Base-by-base conservation (phyloP, 1,139 yeast species). In the Candida dubliniensis region DNA sequence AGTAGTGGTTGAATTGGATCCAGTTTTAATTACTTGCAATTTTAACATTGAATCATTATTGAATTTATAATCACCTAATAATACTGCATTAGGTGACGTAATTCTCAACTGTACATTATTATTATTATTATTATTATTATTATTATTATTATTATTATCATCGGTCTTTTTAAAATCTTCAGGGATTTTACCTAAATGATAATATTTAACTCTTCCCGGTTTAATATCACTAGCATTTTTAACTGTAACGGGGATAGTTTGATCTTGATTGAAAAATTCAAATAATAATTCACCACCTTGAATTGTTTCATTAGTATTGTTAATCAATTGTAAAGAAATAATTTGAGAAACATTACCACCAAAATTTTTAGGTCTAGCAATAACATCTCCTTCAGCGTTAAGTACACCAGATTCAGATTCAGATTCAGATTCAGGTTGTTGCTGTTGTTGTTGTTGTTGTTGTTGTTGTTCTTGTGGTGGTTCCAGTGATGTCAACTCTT, bases 281-380 rank as follows among this genome's bases (percentile, higher is more conserved):
- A 64, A 62, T 24, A 52, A 55, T 32, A 68, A 57, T 32, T 60
- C 61, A 3, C 71, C 71, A 10, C 71, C 70, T 8, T 54, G 50
- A 41, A 69, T 65, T 7, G 48, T 38, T 35, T 46, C 52, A 4
- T 47, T 36, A 1, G 71, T 60, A 15, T 55, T 52, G 44, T 69
- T 69, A 13, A 54, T 54, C 51, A 69, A 58, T 47, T 55, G 55
- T 38, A 68, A 47, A 5, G 66, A 60, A 39, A 67, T 56, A 14
- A 64, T 54, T 41, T 54, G 59, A 6, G 68, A 58, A 30, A 54
- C 45, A 26, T 55, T 54, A 10, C 56, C 55, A 10, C 56, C 53
- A 31, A 48, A 50, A 42, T 55, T 52, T 41, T 60, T 61, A 12
- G 61, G 52, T 18, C 46, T 51, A 24, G 59, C 35, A 8, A 43